Base-by-base conservation (phyloP, 768 basidiomycete genomes). In the Rhodotorula paludigena region DNA sequence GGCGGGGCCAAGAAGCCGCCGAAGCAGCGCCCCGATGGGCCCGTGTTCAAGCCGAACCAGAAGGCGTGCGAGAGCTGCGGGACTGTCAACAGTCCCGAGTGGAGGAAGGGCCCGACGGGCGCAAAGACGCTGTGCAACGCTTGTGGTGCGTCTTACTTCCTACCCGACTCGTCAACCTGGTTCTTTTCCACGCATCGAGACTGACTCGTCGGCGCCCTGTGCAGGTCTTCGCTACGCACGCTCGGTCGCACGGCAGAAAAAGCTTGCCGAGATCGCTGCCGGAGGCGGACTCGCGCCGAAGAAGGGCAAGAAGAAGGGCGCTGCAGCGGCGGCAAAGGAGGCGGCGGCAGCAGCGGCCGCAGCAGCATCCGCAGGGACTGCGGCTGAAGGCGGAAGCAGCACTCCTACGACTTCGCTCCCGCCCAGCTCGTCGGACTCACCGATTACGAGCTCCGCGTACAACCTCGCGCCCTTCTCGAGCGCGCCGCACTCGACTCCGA, bases 101-200 rank as follows among this genome's bases (percentile, higher is more conserved):
- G 74, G 74, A 38, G 74, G 44, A 74, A 73, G 57, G 71, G 71
- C 3, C 71, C 71, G 25, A 64, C 60, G 21, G 71, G 71, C 30
- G 39, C 59, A 18, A 72, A 72, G 57, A 61, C 58, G 35, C 56
- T 72, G 3, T 72, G 71, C 57, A 72, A 72, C 39, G 71, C 71
- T 32, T 72, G 71, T 49, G 71, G 70, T 72, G 18, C 11, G 70
- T 36, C 42, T 0, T 4, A 20, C 20, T 18, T 15, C 38, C 25
- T 35, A 12, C 18, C 5, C 41, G 21, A 15, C 59, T 59, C 35
- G 9, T 6, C n/a, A 7, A 2, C 8, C 32, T 21, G 20, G 39
- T 45, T 9, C 18, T 47, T 38, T 28, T n/a, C 12, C 7, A 1
- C 6, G 14, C 15, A 51, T 0, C 32, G 48, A 45, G 23, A 1